These are phyloP conservation scores for Penicillium sp. DNA, from an alignment of 2,329 filamentous ascomycete genomes.

Conservation along the genomic window DNA sequence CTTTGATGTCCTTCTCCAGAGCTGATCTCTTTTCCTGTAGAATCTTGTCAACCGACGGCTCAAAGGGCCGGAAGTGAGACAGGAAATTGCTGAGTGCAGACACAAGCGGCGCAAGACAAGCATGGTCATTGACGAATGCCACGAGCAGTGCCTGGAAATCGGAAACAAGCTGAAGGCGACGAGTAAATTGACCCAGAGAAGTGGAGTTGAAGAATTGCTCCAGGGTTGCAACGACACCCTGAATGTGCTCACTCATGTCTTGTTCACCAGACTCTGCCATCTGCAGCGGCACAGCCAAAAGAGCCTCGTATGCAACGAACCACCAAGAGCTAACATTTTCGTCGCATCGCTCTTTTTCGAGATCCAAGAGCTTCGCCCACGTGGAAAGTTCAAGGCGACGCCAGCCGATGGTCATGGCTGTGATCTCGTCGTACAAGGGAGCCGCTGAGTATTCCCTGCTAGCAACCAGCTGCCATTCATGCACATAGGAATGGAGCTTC, in stretches of 20 bases:
- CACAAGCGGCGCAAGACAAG: conserved; percentile 63
- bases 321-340: conserved; percentile 89
- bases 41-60: conserved; percentile 67
- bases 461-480: conserved; percentile 95
- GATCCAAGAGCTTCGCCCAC: conserved; percentile 87
- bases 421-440: conserved; percentile 76
- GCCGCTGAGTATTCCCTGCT: conserved; percentile 77
- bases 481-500: conserved; percentile 80
- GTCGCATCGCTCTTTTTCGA: conserved; percentile 76
- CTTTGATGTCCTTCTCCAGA: conserved; percentile 91
- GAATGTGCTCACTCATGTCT: conserved; percentile 68
- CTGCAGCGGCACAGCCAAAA: conserved; percentile 75
- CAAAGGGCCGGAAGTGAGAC: conserved; percentile 74
- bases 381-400: conserved; percentile 87
- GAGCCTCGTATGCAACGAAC: conserved; percentile 92
- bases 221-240: conserved; percentile 74
- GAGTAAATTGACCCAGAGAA: conserved; percentile 78
- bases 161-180: conserved; percentile 72
- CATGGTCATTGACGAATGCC: conserved; percentile 65
- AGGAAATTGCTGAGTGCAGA: conserved; percentile 78
- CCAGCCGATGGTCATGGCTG: conserved; percentile 84
- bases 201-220: conserved; percentile 80
- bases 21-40: conserved; percentile 71
- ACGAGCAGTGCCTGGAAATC: conserved; percentile 68
- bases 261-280: conserved; percentile 65